Conservation (phyloP, 805 yeast species). For the Candida montana region DNA sequence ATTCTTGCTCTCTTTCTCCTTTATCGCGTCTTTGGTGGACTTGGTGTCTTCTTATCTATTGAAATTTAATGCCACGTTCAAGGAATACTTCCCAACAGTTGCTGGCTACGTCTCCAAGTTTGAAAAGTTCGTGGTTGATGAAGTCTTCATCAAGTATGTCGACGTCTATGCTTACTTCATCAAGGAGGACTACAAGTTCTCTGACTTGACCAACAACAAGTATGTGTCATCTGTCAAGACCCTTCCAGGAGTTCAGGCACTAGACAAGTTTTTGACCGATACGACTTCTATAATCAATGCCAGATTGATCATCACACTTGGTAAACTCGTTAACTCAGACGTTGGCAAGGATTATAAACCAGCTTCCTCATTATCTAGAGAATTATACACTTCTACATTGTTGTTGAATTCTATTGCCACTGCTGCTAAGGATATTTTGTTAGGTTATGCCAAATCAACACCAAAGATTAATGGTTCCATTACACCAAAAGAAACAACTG, state of each 20-base stretch:
- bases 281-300: conserved; percentile 1
- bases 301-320: conserved; percentile 1
- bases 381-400: not conserved
- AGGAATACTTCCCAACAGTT: conserved; percentile 4
- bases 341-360: not conserved
- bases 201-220: conserved; percentile 1
- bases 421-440: not conserved
- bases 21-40: conserved; percentile 1
- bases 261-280: conserved; percentile 1
- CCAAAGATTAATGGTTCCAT: conserved; percentile 3
- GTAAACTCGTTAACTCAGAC: not conserved
- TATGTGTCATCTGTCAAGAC: conserved; percentile 2
- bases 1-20: conserved; percentile 5
- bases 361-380: not conserved
- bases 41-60: conserved; percentile 3
- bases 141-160: conserved; percentile 3
- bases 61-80: not conserved
- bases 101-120: not conserved
- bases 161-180: conserved; percentile 6
- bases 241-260: conserved; percentile 5
- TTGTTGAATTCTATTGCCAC: not conserved
- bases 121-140: conserved; percentile 4
- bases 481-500: not conserved
- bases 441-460: not conserved
- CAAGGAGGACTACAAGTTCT: conserved; percentile 5